phyloP scores from a whole-genome alignment of 176 grass and related monocot genomes.

The Pontederia paniculata region DNA sequence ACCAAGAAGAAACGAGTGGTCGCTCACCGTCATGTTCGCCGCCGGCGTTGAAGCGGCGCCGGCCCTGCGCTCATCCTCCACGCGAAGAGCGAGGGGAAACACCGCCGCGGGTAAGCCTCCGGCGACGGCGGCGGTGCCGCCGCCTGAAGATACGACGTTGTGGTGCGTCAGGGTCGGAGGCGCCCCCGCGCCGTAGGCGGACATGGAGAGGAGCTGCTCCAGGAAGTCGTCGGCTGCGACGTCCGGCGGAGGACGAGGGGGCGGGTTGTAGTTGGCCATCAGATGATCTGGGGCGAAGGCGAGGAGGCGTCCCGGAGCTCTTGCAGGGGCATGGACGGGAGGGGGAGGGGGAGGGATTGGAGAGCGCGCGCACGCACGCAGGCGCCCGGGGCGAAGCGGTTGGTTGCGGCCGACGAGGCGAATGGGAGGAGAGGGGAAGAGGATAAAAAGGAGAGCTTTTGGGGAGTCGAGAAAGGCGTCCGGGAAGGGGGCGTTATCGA shows the following conservation, averaged over 20 bases:
- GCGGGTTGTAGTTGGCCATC: too few relatives aligned
- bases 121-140: slow-evolving; percentile 2
- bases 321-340: too few relatives aligned
- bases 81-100: slow-evolving; percentile 70
- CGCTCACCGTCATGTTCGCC: slow-evolving; percentile 21
- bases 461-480: too few relatives aligned
- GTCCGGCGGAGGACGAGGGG: slow-evolving; percentile 12
- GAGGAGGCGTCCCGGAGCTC: too few relatives aligned
- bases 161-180: background rate
- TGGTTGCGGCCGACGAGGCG: too few relatives aligned
- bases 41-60: slow-evolving; percentile 27
- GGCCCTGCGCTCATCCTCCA: slow-evolving; percentile 49
- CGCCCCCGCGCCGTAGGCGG: slow-evolving; percentile 22
- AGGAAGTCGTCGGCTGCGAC: slow-evolving; percentile 49
- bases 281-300: too few relatives aligned
- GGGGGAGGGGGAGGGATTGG: too few relatives aligned
- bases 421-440: too few relatives aligned
- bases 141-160: background rate
- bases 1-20: background rate
- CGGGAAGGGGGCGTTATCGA: too few relatives aligned
- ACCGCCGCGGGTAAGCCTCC: background rate
- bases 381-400: too few relatives aligned
- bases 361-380: too few relatives aligned
- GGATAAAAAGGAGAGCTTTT: too few relatives aligned
- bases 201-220: slow-evolving; percentile 67